A percentile compares a stretch with the other conserved stretches of the same genome.
Conservation (phyloP, 768 basidiomycete genomes). For the Termitomyces sp. region DNA sequence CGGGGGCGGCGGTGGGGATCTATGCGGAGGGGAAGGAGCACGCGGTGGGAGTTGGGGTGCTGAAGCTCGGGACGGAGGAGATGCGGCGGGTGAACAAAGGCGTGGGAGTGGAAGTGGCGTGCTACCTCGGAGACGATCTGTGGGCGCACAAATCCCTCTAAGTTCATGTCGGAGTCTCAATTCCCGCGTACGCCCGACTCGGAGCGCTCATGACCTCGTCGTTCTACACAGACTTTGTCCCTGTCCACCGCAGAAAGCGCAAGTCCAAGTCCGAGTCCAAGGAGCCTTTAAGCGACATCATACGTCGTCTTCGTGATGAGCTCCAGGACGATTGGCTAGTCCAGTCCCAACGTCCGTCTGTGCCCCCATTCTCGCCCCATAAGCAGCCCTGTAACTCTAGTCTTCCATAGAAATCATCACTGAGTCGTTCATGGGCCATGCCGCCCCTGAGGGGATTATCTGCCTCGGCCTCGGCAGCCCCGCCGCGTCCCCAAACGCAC, state of each 20-base stretch:
- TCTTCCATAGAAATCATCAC: slow-evolving; percentile 28
- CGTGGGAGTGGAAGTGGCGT: slow-evolving; percentile 82
- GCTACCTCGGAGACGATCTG: slow-evolving; percentile 84
- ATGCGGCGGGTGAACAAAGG: slow-evolving; percentile 89
- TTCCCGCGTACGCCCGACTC: neutral
- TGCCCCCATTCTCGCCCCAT: neutral
- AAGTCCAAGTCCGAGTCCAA: slow-evolving; percentile 32
- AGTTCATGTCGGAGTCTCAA: slow-evolving; percentile 6
- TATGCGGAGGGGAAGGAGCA: slow-evolving; percentile 95
- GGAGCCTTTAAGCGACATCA: slow-evolving; percentile 28
- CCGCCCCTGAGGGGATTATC: slow-evolving; percentile 35
- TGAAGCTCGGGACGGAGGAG: slow-evolving; percentile 81
- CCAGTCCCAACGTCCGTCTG: slow-evolving; percentile 47
- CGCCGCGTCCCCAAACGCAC: slow-evolving; percentile 51
- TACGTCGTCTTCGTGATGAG: slow-evolving; percentile 41
- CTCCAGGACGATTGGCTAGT: slow-evolving; percentile 50
- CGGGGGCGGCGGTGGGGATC: slow-evolving; percentile 80
- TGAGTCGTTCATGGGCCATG: slow-evolving; percentile 22
- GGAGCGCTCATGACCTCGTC: slow-evolving; percentile 13
- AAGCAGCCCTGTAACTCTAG: slow-evolving; percentile 8
- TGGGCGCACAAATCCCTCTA: slow-evolving; percentile 69
- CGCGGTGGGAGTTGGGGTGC: slow-evolving; percentile 81
- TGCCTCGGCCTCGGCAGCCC: slow-evolving; percentile 78
- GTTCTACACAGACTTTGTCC: slow-evolving; percentile 48
- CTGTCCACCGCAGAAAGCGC: slow-evolving; percentile 50